Evolutionary conservation across 2,329 filamentous ascomycete species (phyloP), one percentile per base, ranked within the genome.

Genomic region (Chalara sp.): DNA sequence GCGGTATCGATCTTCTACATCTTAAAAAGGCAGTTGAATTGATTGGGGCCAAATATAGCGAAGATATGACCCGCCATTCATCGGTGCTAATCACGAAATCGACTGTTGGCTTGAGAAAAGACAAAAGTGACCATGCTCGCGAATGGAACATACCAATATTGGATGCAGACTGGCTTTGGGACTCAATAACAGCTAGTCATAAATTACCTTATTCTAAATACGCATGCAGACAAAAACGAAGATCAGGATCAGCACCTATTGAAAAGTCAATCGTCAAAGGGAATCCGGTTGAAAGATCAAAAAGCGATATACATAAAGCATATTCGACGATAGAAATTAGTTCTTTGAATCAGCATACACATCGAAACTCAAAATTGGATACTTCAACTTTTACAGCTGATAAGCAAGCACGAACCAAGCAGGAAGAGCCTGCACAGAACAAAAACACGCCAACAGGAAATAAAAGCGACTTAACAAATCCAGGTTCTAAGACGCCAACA

Each of bases 61-160:
- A 96, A 65, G 78, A 83, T 48, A 78, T 97, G 42, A 85, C 83
- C 4, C 72, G 79, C 1, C 78, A 80, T 33, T 81, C 82, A n/a
- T 89, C 86, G 11, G 73, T 97, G 13, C 73, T 99, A 3, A 69
- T 99, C n/a, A 51, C 76, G 73, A 66, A 68, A 40, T 72, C 73
- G 1, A 75, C 69, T 41, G 62, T 67, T 30, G 65, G 52, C 63
- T 43, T 89, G 69, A 71, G 79, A 65, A 78, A 74, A 51, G 86
- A 93, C 57, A 99, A 99, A 68, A 72, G 93, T 13, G 81, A 85
- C 43, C 84, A 89, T 63, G 90, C 90, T 0, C 66, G 81, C 6
- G 77, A 84, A 59, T 88, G 87, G 75, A 77, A 78, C 5, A 85
- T 97, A 8, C 88, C 90, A 2, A 81, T 92, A n/a, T 87, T 97